Percentiles rank a stretch among this genome's conserved stretches.
Evolutionary conservation across 176 grass and related monocot species (phyloP).

Genomic region (Phragmites australis): DNA sequence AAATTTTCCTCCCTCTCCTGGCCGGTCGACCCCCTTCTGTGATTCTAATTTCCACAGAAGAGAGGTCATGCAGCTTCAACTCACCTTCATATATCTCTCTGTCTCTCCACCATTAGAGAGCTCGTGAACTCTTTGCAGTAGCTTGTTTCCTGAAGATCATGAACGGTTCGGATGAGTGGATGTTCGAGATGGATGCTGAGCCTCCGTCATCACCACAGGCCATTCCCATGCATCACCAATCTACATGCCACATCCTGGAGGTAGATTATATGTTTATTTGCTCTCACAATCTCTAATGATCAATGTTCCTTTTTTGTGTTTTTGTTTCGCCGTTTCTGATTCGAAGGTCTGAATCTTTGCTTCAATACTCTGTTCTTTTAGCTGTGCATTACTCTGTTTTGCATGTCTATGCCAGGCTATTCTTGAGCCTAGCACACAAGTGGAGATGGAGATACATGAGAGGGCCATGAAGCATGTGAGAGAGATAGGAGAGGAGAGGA

Average conservation of each 20-base stretch:
- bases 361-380: neutral
- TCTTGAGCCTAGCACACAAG: conserved; percentile 29
- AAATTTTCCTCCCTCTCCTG: neutral
- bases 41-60: conserved; percentile 43
- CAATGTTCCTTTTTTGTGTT: neutral
- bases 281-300: neutral
- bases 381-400: neutral
- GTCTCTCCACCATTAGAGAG: neutral
- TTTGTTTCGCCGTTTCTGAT: neutral
- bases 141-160: conserved; percentile 17
- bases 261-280: neutral
- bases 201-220: conserved; percentile 7
- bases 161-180: conserved; percentile 37
- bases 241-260: conserved; percentile 42
- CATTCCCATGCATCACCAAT: conserved; percentile 23
- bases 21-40: neutral
- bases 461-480: conserved; percentile 50
- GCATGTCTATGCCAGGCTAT: neutral
- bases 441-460: conserved; percentile 51
- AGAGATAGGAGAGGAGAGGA: conserved; percentile 52
- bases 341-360: neutral
- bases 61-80: conserved; percentile 16
- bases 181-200: conserved; percentile 55
- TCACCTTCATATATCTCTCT: conserved; percentile 30
- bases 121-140: conserved; percentile 14